A percentile compares a stretch with the other conserved stretches of the same genome.
Conservation (phyloP, 1,139 yeast genomes). For the Saccharomyces hybrid region DNA sequence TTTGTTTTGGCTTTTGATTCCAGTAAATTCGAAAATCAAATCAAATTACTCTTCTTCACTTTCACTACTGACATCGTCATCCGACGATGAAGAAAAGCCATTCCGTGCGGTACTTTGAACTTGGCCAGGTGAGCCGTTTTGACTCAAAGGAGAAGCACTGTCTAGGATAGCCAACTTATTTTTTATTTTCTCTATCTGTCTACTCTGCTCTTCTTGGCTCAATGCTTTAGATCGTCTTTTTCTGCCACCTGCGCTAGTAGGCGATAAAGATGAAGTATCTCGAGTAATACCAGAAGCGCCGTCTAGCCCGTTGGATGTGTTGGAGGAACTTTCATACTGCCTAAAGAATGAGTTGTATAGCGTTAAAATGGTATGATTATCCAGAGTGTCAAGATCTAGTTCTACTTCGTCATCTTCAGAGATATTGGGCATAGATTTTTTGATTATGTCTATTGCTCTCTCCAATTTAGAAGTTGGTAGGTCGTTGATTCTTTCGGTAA, state of each 20-base stretch:
- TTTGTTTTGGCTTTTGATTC: neutral
- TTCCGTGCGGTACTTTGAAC: conserved; percentile 13
- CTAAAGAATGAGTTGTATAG: conserved; percentile 51
- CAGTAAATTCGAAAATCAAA: neutral
- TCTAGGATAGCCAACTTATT: conserved; percentile 72
- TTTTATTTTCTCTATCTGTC: conserved; percentile 78
- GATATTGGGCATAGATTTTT: conserved; percentile 78
- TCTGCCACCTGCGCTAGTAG: conserved; percentile 23
- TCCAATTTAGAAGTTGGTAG: conserved; percentile 71
- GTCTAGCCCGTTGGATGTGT: conserved; percentile 11
- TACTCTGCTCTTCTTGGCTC: conserved; percentile 62
- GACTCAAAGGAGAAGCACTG: conserved; percentile 32
- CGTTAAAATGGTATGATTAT: conserved; percentile 73
- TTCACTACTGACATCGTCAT: conserved; percentile 34
- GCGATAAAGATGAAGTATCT: conserved; percentile 27
- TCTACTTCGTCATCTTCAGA: conserved; percentile 76
- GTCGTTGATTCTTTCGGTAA: conserved; percentile 76
- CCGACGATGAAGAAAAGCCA: conserved; percentile 39
- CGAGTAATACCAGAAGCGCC: conserved; percentile 5
- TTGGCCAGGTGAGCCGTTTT: conserved; percentile 25
- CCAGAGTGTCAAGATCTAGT: conserved; percentile 89
- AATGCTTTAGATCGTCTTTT: conserved; percentile 35
- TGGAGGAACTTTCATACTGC: conserved; percentile 30
- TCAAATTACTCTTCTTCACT: conserved; percentile 35
- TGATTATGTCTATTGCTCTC: conserved; percentile 76